Base-by-base conservation (phyloP, 768 basidiomycete species). In the Trichaptum fuscoviolaceum region DNA sequence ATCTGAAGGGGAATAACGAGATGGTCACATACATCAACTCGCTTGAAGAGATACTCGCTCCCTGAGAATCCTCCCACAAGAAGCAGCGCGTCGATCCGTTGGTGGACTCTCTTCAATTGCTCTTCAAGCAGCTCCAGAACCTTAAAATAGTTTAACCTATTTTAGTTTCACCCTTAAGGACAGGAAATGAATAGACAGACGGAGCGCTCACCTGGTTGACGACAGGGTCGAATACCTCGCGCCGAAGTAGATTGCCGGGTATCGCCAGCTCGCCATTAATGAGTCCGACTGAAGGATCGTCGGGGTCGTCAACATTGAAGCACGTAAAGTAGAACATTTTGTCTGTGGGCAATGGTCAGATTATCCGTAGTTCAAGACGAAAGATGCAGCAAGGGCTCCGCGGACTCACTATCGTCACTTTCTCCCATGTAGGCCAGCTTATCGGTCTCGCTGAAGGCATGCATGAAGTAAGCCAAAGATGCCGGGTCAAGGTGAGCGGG, bases 61-160 rank as follows among this genome's bases (percentile, higher is more conserved):
- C 89, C 91, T 24, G 77, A 89, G 76, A 96, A 96, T 64, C 93
- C 93, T 77, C 93, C 93, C 74, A 96, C 93, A 72, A 95, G 86
- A 70, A 96, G 85, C 63, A 96, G 78, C 9, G 93, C 93, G 81
- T 95, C 87, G 73, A 95, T 85, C 60, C 80, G 80, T 72, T 91
- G 88, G 73, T 89, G 84, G 63, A 89, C 81, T 74, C 82, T 85
- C 68, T 78, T 78, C 63, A 87, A 79, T 76, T 94, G 93, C 24
- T 88, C 88, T 71, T 93, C 91, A 70, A 95, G 87, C 71, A 94
- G 82, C 25, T 86, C 84, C 26, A 95, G 77, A 35, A 93, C 92
- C 90, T 94, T 72, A 60, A 65, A 62, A 69, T 57, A 59, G 30
- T 7, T 57, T 58, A 52, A 52, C 42, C 42, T 52, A 52, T 36